Evolutionary conservation across 192 early-diverging fungal species (phyloP), one percentile per base, ranked within the genome.

Genomic region (Lobosporangium transversale): DNA sequence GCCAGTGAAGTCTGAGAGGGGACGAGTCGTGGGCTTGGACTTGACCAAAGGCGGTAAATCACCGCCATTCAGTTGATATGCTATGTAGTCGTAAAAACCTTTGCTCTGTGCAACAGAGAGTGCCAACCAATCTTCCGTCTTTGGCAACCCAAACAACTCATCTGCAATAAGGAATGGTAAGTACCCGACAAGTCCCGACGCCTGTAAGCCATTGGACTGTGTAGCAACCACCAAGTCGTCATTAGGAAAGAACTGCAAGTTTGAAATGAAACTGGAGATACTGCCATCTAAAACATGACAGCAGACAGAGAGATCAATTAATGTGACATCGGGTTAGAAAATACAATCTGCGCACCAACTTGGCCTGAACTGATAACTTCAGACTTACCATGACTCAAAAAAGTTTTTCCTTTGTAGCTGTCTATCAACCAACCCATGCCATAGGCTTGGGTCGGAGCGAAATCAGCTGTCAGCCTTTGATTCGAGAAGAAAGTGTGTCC

Each of bases 401-500:
- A 14, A 47, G 21, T 23, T 1, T 58, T n/a, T 1, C 62, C 70
- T 30, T 58, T 58, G 32, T 59, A 73, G 0, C 26, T 24, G 20
- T 73, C 62, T 2, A 47, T 2, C 27, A 58, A 8, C 70, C 62
- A 73, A 0, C 70, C 70, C 32, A 73, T 14, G 4, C 61, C 61
- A 23, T 73, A 73, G 15, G 33, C 26, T 18, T 12, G 1, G 1
- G 20, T 20, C 8, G 53, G 45, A 0, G 33, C 61, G 42, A 54
- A 52, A 2, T 57, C 62, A 0, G 44, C 18, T 20, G 31, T 20
- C 5, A 37, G 53, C 21, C 23, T 23, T 1, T 24, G 29, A 27
- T 32, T 49, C 1, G 1, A 18, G 0, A 14, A 1, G 3, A 73
- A 42, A 1, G 53, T 59, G n/a, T 47, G 61, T 8, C 26, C 47